phyloP scores from a whole-genome alignment of 2,329 filamentous ascomycete species.

The Colletotrichum gloeosporioides region DNA sequence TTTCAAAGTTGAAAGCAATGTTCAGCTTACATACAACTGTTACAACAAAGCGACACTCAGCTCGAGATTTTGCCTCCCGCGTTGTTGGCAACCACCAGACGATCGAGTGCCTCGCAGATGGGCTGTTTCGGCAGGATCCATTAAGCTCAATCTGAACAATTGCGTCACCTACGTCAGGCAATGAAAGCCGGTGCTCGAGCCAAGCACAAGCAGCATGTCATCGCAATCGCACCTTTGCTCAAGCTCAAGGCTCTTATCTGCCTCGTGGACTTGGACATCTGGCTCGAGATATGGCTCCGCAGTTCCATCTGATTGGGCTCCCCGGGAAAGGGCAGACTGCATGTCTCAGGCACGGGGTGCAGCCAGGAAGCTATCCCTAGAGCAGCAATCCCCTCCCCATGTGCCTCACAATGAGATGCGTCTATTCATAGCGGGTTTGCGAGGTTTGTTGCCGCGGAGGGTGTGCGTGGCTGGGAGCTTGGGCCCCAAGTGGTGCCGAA shows the following conservation, averaged over 20 bases:
- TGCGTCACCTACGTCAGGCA: background rate
- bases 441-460: background rate
- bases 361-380: background rate
- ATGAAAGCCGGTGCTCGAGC: background rate
- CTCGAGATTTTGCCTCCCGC: background rate
- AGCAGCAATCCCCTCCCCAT: background rate
- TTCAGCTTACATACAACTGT: background rate
- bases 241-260: background rate
- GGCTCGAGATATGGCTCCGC: background rate
- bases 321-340: background rate
- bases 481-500: background rate
- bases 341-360: background rate
- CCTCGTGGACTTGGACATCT: background rate
- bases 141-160: background rate
- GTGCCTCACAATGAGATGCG: background rate
- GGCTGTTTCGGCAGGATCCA: background rate
- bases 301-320: background rate
- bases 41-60: background rate
- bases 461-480: background rate
- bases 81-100: background rate
- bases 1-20: background rate
- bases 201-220: background rate
- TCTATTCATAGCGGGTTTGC: background rate
- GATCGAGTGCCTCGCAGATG: background rate
- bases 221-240: background rate